A percentile compares a stretch with the other conserved stretches of the same genome.
These are phyloP conservation scores for Colletotrichum sp. DNA, from an alignment of 2,329 filamentous ascomycete genomes.

Conservation along the genomic window DNA sequence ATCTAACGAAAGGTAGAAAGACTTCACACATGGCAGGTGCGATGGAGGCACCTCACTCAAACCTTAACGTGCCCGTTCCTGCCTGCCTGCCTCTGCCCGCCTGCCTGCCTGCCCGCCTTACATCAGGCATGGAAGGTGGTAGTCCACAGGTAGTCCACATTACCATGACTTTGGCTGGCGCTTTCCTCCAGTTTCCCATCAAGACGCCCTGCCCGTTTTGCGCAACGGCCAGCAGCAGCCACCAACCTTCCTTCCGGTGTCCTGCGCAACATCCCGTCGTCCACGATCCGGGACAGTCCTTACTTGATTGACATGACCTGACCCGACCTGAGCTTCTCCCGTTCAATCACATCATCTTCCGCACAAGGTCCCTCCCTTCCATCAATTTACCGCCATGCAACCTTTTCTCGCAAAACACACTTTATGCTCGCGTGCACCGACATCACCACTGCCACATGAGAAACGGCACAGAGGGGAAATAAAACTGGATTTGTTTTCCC, in stretches of 20 bases:
- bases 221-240: not conserved
- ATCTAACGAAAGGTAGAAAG: not conserved
- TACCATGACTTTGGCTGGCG: not conserved
- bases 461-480: not conserved
- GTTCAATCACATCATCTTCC: conserved; percentile 4
- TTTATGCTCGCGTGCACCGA: not conserved
- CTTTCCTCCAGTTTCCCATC: not conserved
- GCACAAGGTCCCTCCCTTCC: conserved; percentile 5
- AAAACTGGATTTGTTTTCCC: conserved; percentile 3
- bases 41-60: conserved; percentile 4
- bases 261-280: not conserved
- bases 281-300: not conserved
- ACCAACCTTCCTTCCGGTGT: not conserved
- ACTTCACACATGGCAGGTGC: conserved; percentile 5
- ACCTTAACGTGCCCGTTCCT: not conserved
- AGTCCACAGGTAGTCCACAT: not conserved
- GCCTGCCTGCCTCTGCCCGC: not conserved
- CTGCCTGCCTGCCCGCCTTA: not conserved
- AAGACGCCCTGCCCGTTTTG: not conserved
- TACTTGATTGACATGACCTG: not conserved
- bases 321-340: not conserved
- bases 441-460: not conserved
- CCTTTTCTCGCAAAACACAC: not conserved
- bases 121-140: conserved; percentile 1
- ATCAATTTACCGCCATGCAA: not conserved